A percentile compares a stretch with the other conserved stretches of the same genome.
These are phyloP conservation scores for Vaccinium myrtillus DNA, from an alignment of 148 eudicot genomes.

Conservation along the genomic window DNA sequence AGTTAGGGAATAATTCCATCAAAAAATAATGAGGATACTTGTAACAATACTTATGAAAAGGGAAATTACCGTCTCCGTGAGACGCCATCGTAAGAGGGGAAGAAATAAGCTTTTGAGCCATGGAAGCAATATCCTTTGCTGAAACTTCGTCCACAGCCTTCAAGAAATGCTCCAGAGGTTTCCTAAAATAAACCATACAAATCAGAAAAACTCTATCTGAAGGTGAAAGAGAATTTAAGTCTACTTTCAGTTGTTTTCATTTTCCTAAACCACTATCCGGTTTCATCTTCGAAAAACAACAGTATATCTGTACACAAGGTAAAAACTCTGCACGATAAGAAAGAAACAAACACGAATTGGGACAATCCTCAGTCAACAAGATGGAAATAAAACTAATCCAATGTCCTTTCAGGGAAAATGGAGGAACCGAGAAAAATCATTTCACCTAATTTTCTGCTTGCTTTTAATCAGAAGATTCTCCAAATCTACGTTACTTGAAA, in stretches of 20 bases:
- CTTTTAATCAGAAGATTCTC: neutral
- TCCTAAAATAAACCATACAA: constrained; percentile 35
- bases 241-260: neutral
- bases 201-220: neutral
- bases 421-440: neutral
- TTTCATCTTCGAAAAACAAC: too few species aligned
- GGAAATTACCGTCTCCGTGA: constrained; percentile 71
- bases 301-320: neutral
- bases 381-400: neutral
- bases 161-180: constrained; percentile 76
- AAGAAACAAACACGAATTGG: neutral
- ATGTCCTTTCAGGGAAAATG: neutral
- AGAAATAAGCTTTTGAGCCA: constrained; percentile 60
- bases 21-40: neutral
- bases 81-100: constrained; percentile 94
- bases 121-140: constrained; percentile 53
- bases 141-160: constrained; percentile 65
- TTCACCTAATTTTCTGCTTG: neutral
- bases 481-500: neutral
- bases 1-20: neutral
- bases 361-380: neutral
- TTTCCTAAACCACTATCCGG: neutral
- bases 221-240: neutral
- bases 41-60: neutral
- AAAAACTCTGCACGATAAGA: neutral